Evolutionary conservation across 2,329 filamentous ascomycete genomes (phyloP).

Genomic region (Trichoderma atroviride): DNA sequence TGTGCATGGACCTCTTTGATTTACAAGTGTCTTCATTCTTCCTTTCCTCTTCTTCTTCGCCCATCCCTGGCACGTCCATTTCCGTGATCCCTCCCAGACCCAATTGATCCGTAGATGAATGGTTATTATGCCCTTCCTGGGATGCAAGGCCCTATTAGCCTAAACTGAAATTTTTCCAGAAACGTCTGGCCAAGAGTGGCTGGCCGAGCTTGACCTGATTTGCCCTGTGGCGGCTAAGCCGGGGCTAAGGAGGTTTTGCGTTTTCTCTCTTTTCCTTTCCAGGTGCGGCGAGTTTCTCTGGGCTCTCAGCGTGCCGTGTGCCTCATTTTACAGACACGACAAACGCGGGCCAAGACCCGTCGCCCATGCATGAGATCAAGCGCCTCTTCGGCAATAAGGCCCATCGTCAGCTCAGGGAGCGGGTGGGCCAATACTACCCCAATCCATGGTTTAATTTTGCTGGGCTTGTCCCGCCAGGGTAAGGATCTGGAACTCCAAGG

Average conservation of each 20-base stretch:
- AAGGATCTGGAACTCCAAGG: constrained; percentile 24
- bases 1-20: constrained; percentile 1
- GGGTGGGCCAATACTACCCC: constrained; percentile 22
- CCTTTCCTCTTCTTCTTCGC: not conserved
- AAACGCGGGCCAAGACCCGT: not conserved
- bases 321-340: constrained; percentile 19
- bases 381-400: constrained; percentile 24
- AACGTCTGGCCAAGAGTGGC: constrained; percentile 21
- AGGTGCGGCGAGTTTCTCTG: not conserved
- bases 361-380: constrained; percentile 23
- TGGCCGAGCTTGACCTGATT: constrained; percentile 10
- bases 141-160: constrained; percentile 10
- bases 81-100: not conserved
- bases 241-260: constrained; percentile 18
- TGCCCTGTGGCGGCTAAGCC: constrained; percentile 8
- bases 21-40: not conserved
- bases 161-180: constrained; percentile 25
- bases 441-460: constrained; percentile 18
- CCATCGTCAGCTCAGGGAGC: constrained; percentile 24
- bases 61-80: constrained; percentile 1
- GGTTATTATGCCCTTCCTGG: constrained; percentile 4
- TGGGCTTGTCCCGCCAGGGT: constrained; percentile 8
- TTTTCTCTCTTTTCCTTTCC: not conserved
- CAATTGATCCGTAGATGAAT: not conserved
- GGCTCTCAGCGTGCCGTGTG: not conserved